These are phyloP conservation scores for Fusarium coicis DNA, from an alignment of 2,329 filamentous ascomycete genomes.

Conservation along the genomic window DNA sequence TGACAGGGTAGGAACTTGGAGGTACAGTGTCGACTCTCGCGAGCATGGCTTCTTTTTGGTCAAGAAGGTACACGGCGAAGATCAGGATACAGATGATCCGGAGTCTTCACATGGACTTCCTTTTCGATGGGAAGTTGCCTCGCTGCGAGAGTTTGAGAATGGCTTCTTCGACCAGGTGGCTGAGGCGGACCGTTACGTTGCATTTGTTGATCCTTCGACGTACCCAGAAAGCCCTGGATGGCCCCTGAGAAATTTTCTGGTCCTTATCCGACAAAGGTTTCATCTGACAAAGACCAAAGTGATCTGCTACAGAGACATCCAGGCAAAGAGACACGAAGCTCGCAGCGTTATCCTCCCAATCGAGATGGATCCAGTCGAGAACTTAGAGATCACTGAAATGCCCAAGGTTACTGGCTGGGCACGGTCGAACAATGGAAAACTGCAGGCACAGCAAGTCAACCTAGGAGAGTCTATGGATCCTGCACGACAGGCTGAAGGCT, in stretches of 20 bases:
- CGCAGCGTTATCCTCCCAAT: conserved; percentile 82
- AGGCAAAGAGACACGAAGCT: conserved; percentile 79
- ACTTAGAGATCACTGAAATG: conserved; percentile 64
- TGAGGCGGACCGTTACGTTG: conserved; percentile 81
- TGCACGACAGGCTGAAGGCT: conserved; percentile 85
- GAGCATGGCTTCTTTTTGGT: conserved; percentile 97
- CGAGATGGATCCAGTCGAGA: conserved; percentile 61
- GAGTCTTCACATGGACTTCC: conserved; percentile 62
- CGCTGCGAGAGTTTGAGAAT: conserved; percentile 80
- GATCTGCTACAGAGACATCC: conserved; percentile 89
- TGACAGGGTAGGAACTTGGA: conserved; percentile 88
- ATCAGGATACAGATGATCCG: conserved; percentile 59
- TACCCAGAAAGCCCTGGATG: conserved; percentile 89
- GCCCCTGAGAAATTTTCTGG: conserved; percentile 89
- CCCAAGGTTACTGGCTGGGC: conserved; percentile 98
- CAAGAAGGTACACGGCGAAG: conserved; percentile 70
- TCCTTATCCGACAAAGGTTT: conserved; percentile 86
- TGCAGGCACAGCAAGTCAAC: conserved; percentile 81
- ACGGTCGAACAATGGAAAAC: conserved; percentile 79
- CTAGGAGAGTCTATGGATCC: conserved; percentile 96
- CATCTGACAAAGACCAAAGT: conserved; percentile 81
- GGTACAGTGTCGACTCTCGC: conserved; percentile 80
- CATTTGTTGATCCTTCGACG: conserved; percentile 92
- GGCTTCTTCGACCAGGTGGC: conserved; percentile 84
- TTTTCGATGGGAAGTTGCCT: conserved; percentile 81